Conservation (phyloP, 1,139 yeast genomes). For the Yamadazyma diospyri region DNA sequence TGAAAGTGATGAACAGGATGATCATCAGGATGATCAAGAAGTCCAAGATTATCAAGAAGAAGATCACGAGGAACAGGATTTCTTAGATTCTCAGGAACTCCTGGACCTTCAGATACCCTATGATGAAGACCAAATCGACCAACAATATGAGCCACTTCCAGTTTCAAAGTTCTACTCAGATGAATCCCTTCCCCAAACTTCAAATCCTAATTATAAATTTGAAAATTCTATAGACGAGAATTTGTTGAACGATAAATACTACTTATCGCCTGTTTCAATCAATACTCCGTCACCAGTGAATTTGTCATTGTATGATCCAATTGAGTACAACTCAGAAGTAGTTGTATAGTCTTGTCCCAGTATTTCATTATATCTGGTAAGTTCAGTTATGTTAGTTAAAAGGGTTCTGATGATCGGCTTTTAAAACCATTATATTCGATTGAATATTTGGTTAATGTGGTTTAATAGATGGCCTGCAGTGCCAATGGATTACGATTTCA, state of each 20-base stretch:
- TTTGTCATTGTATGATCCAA: slow-evolving; percentile 28
- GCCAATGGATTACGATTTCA: slow-evolving; percentile 16
- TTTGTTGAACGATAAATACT: slow-evolving; percentile 15
- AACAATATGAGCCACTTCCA: background rate
- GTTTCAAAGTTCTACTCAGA: background rate
- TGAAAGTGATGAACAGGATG: slow-evolving; percentile 2
- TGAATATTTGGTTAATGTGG: no score
- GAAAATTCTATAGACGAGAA: background rate
- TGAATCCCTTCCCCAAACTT: background rate
- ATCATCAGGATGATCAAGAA: slow-evolving; percentile 1
- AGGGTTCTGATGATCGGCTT: no score
- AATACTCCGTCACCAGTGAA: slow-evolving; percentile 45
- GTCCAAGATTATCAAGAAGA: background rate
- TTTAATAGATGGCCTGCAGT: slow-evolving; percentile 15
- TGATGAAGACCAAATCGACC: background rate
- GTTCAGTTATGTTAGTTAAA: background rate
- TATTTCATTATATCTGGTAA: no score
- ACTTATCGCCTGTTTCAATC: slow-evolving; percentile 45
- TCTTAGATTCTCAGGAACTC: no score
- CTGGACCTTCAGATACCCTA: background rate
- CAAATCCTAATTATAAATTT: background rate
- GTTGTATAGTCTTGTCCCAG: slow-evolving; percentile 41
- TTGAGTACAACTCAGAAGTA: slow-evolving; percentile 53
- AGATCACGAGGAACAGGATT: background rate
- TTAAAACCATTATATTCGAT: no score